phyloP scores from a whole-genome alignment of 2,329 filamentous ascomycete genomes.

The Karstenula rhodostoma region DNA sequence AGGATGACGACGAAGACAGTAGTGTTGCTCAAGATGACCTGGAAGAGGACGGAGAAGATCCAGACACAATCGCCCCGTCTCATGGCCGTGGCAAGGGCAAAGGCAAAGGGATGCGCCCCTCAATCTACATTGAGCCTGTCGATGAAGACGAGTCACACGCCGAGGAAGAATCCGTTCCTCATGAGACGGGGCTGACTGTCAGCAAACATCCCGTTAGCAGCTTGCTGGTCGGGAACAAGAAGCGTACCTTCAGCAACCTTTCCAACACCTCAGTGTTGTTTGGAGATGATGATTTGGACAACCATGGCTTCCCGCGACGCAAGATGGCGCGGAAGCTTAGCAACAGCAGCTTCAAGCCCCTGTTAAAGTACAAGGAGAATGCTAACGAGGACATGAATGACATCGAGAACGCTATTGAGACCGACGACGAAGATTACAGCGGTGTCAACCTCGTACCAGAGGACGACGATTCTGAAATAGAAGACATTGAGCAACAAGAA shows the following conservation, averaged over 20 bases:
- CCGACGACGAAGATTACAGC: slow-evolving; percentile 65
- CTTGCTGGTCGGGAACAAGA: slow-evolving; percentile 43
- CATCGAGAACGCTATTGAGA: slow-evolving; percentile 49
- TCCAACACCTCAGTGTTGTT: slow-evolving; percentile 49
- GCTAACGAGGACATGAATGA: slow-evolving; percentile 27
- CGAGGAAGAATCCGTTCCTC: slow-evolving; percentile 38
- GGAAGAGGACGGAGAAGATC: slow-evolving; percentile 46
- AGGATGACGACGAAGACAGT: slow-evolving; percentile 48
- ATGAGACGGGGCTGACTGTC: slow-evolving; percentile 40
- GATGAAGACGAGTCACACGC: slow-evolving; percentile 41
- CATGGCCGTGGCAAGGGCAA: slow-evolving; percentile 43
- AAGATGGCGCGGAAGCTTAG: slow-evolving; percentile 49
- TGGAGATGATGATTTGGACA: slow-evolving; percentile 43
- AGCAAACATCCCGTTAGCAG: slow-evolving; percentile 41
- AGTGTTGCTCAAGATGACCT: slow-evolving; percentile 39
- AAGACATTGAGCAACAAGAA: slow-evolving; percentile 79
- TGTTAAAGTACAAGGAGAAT: slow-evolving; percentile 46
- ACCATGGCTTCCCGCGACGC: slow-evolving; percentile 46
- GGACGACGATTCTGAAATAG: slow-evolving; percentile 76
- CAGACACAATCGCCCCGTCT: slow-evolving; percentile 45
- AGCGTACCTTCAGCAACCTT: slow-evolving; percentile 51
- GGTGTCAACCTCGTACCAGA: slow-evolving; percentile 83
- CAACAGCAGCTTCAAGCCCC: slow-evolving; percentile 41
- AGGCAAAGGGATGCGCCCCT: slow-evolving; percentile 47
- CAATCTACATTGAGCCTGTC: slow-evolving; percentile 46